These are phyloP conservation scores for Agaricus subrufescens DNA, from an alignment of 768 basidiomycete genomes.

Conservation along the genomic window DNA sequence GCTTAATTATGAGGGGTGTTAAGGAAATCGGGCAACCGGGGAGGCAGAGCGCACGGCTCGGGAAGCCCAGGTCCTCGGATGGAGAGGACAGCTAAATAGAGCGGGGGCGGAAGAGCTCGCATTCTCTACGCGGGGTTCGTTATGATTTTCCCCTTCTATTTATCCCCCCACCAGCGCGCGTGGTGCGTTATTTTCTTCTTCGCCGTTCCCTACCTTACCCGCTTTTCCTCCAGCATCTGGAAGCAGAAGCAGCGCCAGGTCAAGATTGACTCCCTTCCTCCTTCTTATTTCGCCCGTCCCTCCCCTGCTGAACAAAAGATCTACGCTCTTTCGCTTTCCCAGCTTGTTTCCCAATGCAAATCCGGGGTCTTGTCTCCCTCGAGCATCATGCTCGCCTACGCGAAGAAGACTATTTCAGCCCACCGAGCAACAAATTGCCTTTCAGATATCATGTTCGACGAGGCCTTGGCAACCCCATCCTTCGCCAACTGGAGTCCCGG, in stretches of 20 bases:
- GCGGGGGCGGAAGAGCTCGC: background rate
- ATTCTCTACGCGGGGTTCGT: slow-evolving; percentile 4
- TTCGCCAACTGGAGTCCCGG: slow-evolving; percentile 35
- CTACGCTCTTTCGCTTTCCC: slow-evolving; percentile 43
- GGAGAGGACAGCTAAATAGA: slow-evolving; percentile 7
- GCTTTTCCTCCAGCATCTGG: slow-evolving; percentile 26
- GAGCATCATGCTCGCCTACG: slow-evolving; percentile 45
- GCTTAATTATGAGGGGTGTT: slow-evolving; percentile 9
- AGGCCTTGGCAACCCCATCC: slow-evolving; percentile 32
- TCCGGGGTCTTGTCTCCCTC: slow-evolving; percentile 35
- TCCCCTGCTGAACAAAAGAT: slow-evolving; percentile 41
- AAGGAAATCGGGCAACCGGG: slow-evolving; percentile 12
- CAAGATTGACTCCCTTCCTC: slow-evolving; percentile 35
- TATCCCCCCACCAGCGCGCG: slow-evolving; percentile 33
- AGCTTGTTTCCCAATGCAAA: slow-evolving; percentile 41
- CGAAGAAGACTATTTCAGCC: slow-evolving; percentile 48
- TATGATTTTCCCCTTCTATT: slow-evolving; percentile 32
- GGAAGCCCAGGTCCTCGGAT: slow-evolving; percentile 10
- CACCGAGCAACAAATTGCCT: slow-evolving; percentile 63
- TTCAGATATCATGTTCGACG: slow-evolving; percentile 59
- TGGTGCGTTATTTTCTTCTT: slow-evolving; percentile 26
- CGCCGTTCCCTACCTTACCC: background rate
- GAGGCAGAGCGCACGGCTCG: slow-evolving; percentile 5
- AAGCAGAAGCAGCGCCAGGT: slow-evolving; percentile 42
- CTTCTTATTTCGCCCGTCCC: slow-evolving; percentile 34